Evolutionary conservation across 352 stramenopile genomes (phyloP).

Genomic region (Phytophthora tentaculata): DNA sequence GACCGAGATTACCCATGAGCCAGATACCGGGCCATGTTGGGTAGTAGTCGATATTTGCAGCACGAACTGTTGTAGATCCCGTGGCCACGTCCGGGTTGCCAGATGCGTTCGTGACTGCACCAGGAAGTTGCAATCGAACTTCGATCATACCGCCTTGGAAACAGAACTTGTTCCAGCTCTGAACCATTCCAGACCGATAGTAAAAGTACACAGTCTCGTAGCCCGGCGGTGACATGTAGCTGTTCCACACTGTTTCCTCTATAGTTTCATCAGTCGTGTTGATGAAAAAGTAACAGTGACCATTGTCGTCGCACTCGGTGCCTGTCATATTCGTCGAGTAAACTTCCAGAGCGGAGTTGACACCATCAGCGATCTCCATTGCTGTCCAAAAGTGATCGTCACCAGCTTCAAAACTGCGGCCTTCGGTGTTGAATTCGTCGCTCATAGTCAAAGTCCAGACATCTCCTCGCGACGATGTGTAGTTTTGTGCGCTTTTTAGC

Average conservation of each 20-base stretch:
- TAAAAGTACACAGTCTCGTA: constrained; percentile 55
- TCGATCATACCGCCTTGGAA: constrained; percentile 93
- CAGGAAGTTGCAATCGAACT: constrained; percentile 83
- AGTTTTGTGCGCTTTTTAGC: no score
- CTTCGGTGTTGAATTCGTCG: constrained; percentile 92
- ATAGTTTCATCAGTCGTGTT: constrained; percentile 48
- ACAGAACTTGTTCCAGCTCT: constrained; percentile 94
- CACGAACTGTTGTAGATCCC: constrained; percentile 16
- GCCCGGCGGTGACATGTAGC: constrained; percentile 53
- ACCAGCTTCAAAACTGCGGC: constrained; percentile 89
- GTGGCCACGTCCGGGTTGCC: constrained; percentile 56
- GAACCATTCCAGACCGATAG: constrained; percentile 79
- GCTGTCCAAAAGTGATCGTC: constrained; percentile 93
- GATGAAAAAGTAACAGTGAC: constrained; percentile 66
- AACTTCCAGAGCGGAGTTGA: constrained; percentile 90
- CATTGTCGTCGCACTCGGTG: constrained; percentile 55
- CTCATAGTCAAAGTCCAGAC: constrained; percentile 87
- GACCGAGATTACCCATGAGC: constrained; percentile 94
- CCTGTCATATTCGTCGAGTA: constrained; percentile 92
- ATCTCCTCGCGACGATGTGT: constrained; percentile 35
- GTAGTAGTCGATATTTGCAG: constrained; percentile 41
- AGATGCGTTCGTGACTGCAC: constrained; percentile 54
- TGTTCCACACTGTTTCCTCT: constrained; percentile 56
- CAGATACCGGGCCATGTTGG: no score
- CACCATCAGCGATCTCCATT: constrained; percentile 94